Evolutionary conservation across 257 asterid species (phyloP).

Genomic region (Thymus quinquecostatus): DNA sequence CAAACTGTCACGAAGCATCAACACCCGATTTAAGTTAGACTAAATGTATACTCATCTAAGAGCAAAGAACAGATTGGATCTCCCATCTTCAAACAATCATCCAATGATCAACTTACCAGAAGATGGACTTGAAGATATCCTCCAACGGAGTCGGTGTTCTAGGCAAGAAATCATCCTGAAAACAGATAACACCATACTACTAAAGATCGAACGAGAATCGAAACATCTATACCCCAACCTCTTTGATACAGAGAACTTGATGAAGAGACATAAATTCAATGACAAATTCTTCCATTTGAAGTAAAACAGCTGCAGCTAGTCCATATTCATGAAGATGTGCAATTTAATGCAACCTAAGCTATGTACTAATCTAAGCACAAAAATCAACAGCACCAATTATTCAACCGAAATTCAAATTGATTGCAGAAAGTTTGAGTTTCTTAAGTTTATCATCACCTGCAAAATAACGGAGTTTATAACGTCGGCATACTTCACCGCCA

Average conservation of each 20-base stretch:
- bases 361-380: neutral
- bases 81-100: neutral
- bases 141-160: conserved; percentile 94
- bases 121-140: conserved; percentile 84
- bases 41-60: conserved; percentile 31
- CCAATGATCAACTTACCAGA: conserved; percentile 66
- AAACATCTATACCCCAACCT: neutral
- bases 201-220: neutral
- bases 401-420: conserved; percentile 16
- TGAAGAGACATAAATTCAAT: neutral
- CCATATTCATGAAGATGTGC: neutral
- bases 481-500: conserved; percentile 95
- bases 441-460: conserved; percentile 57
- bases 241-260: neutral
- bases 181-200: neutral
- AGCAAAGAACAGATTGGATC: neutral
- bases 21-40: conserved; percentile 45
- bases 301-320: neutral
- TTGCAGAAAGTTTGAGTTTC: neutral
- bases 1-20: conserved; percentile 79
- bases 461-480: conserved; percentile 72
- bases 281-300: conserved; percentile 3
- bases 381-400: neutral
- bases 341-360: neutral
- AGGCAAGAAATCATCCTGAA: conserved; percentile 95